Evolutionary conservation across 257 asterid genomes (phyloP), one percentile per base, ranked within the genome.

Genomic region (Solanum infundibuliforme): DNA sequence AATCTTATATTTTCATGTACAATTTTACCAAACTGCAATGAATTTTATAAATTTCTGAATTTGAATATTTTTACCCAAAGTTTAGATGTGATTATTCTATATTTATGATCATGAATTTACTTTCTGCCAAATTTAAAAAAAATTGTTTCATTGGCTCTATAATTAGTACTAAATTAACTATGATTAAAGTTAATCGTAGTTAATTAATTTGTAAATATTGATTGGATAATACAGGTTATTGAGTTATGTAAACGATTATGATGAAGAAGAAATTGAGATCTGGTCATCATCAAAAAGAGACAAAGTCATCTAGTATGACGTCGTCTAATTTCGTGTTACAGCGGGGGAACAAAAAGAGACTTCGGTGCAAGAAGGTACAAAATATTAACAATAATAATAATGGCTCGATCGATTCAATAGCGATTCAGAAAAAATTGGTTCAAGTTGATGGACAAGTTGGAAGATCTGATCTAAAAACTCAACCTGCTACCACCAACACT

Each of bases 271-370:
- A 92, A 87, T 89, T 83, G 85, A 86, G 95, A 90, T 94, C 98
- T 36, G 36, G 76, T 36, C 68, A 34, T 29, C 14, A 31, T 9
- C 41, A 21, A 13, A 60, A 84, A 34, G 93, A 93, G 84, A 88
- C 93, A 52, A 91, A 91, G 90, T 88, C 94, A 73, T 90, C 90
- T 36, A 88, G 87, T 35, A 91, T 93, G 87, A 71, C 96, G 91
- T 91, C 98, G 88, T 92, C 96, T 1, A 95, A 95, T 86, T 95
- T 95, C 90, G 92, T 90, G 10, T 89, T 97, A 90, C 98, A 94
- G 93, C 94, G 98, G 98, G 99, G 98, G 12, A 95, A 92, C 86
- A 90, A 95, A 86, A 97, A 97, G 88, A 90, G 98, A 91, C 87
- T 94, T 73, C 93, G 96, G 34, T 94, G 99, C 90, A 94, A 93